Conservation (phyloP, 2,329 filamentous ascomycete species). For the Lecanicillium sp. region DNA sequence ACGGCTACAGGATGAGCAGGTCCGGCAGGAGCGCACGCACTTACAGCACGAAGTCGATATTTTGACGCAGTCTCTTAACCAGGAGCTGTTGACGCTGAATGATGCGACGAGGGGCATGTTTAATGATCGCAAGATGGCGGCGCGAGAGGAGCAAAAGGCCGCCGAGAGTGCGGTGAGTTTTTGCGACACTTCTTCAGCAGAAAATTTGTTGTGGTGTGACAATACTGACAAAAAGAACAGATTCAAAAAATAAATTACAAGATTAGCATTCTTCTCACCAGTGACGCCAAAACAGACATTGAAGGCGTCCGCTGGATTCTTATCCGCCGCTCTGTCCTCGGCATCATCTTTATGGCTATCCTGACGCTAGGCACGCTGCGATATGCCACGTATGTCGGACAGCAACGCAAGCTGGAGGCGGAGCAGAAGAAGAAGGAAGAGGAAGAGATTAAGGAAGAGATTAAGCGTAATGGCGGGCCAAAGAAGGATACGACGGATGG, state of each 20-base stretch:
- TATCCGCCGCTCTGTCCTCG: slow-evolving; percentile 54
- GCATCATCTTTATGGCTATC: slow-evolving; percentile 59
- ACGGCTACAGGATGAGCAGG: slow-evolving; percentile 68
- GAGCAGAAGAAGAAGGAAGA: slow-evolving; percentile 34
- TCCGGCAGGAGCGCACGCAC: slow-evolving; percentile 73
- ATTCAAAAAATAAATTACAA: slow-evolving; percentile 96
- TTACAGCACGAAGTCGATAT: slow-evolving; percentile 96
- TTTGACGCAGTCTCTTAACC: slow-evolving; percentile 71
- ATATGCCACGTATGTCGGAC: slow-evolving; percentile 48
- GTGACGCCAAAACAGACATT: slow-evolving; percentile 84
- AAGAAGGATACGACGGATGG: slow-evolving; percentile 27
- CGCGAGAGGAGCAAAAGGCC: slow-evolving; percentile 76
- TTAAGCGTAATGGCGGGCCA: slow-evolving; percentile 1
- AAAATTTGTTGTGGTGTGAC: background rate
- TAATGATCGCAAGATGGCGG: slow-evolving; percentile 89
- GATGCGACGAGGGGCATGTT: slow-evolving; percentile 95
- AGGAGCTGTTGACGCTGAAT: slow-evolving; percentile 73
- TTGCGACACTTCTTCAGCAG: background rate
- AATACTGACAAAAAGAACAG: slow-evolving; percentile 24
- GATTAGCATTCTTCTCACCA: slow-evolving; percentile 83
- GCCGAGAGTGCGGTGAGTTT: slow-evolving; percentile 67
- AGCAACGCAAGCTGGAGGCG: slow-evolving; percentile 39
- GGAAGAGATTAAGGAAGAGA: slow-evolving; percentile 12
- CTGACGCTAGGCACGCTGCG: slow-evolving; percentile 51
- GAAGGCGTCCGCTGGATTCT: slow-evolving; percentile 85